Evolutionary conservation across 805 yeast species (phyloP).

Genomic region (Schizosaccharomyces cryophilus): DNA sequence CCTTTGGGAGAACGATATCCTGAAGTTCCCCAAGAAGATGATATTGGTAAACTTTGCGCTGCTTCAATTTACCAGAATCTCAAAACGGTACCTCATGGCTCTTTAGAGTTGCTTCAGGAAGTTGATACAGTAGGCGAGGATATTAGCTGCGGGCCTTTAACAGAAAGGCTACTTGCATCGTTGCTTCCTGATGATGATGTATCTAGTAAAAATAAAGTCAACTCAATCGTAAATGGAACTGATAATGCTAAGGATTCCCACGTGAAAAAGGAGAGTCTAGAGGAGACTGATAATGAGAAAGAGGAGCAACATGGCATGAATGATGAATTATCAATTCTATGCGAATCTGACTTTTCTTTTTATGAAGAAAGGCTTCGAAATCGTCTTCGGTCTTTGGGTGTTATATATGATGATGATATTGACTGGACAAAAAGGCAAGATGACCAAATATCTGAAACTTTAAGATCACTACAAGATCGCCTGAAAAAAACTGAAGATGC

Average conservation of each 20-base stretch:
- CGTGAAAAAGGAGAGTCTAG: slow-evolving; percentile 17
- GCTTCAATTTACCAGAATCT: slow-evolving; percentile 12
- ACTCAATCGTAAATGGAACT: slow-evolving; percentile 5
- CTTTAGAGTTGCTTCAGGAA: slow-evolving; percentile 33
- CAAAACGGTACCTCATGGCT: slow-evolving; percentile 26
- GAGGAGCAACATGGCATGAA: background rate
- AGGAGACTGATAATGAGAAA: slow-evolving; percentile 31
- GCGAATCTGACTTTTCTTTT: slow-evolving; percentile 17
- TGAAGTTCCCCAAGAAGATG: slow-evolving; percentile 73
- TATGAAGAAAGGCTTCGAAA: slow-evolving; percentile 72
- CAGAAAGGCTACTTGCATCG: slow-evolving; percentile 64
- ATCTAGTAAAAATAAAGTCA: slow-evolving; percentile 5
- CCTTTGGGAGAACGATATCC: slow-evolving; percentile 62
- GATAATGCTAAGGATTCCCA: slow-evolving; percentile 5
- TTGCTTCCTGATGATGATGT: slow-evolving; percentile 15
- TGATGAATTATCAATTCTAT: background rate
- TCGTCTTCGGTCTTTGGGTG: slow-evolving; percentile 75
- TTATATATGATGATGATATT: slow-evolving; percentile 27
- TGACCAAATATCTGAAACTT: slow-evolving; percentile 74
- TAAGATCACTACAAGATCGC: slow-evolving; percentile 47
- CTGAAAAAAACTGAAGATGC: slow-evolving; percentile 33
- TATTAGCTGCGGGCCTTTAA: slow-evolving; percentile 74
- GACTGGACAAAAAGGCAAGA: slow-evolving; percentile 42
- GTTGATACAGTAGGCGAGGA: slow-evolving; percentile 43
- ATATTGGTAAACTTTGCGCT: slow-evolving; percentile 12